Conservation (phyloP, 2,329 filamentous ascomycete species). For the Neofusicoccum kwambonambiense region DNA sequence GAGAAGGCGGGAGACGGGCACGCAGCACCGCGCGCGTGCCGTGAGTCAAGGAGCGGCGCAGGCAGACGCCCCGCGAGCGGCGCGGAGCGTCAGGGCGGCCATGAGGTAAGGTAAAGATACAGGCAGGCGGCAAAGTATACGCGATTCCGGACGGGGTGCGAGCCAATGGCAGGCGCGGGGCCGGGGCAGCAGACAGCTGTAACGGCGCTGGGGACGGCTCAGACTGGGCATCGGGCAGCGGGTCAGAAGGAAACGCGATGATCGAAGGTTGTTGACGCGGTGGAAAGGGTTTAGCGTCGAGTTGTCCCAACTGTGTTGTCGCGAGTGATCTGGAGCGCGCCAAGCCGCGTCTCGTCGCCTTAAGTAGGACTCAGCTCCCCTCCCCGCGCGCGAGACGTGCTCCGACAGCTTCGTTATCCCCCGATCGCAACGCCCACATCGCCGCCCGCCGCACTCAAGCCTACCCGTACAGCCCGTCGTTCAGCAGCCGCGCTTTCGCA, state of each 20-base stretch:
- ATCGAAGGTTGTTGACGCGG: conserved; percentile 11
- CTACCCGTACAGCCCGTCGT: conserved; percentile 27
- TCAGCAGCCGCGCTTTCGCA: conserved; percentile 33
- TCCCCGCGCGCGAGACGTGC: conserved; percentile 17
- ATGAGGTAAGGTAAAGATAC: conserved; percentile 17
- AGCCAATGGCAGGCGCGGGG: background rate
- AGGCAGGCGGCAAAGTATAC: conserved; percentile 11
- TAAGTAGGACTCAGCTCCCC: conserved; percentile 15
- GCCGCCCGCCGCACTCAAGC: background rate
- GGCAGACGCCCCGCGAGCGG: no score
- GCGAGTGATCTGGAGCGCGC: conserved; percentile 16
- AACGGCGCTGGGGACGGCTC: conserved; percentile 1
- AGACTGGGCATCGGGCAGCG: conserved; percentile 3
- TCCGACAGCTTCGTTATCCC: conserved; percentile 10
- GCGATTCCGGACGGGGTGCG: background rate
- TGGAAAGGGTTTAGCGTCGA: conserved; percentile 18
- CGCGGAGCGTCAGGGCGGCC: background rate
- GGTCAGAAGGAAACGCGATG: conserved; percentile 4
- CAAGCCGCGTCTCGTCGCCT: conserved; percentile 16
- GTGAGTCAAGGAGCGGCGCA: background rate
- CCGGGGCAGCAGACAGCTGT: background rate
- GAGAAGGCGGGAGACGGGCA: background rate
- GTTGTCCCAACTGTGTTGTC: conserved; percentile 8
- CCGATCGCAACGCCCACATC: background rate
- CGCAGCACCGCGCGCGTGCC: no score